Evolutionary conservation across 768 basidiomycete species (phyloP).

Genomic region (Trametes cingulata): DNA sequence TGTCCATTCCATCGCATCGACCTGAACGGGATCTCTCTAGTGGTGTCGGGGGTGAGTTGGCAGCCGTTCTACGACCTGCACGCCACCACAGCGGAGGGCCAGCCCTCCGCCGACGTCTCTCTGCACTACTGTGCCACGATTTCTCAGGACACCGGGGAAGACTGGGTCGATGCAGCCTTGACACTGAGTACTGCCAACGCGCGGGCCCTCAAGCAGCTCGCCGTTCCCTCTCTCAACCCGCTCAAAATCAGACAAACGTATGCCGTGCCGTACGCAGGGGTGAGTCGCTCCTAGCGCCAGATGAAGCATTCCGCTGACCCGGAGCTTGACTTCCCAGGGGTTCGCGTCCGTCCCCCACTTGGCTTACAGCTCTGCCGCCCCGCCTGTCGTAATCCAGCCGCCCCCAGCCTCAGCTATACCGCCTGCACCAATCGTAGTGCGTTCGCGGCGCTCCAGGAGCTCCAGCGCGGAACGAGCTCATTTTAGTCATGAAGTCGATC

Average conservation of each 20-base stretch:
- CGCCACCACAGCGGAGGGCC: conserved; percentile 45
- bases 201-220: conserved; percentile 35
- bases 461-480: too few relatives aligned
- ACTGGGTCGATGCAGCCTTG: conserved; percentile 53
- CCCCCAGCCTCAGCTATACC: too few relatives aligned
- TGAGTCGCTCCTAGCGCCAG: neutral
- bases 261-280: neutral
- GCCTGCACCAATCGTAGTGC: too few relatives aligned
- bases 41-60: conserved; percentile 54
- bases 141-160: conserved; percentile 58
- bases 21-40: conserved; percentile 30
- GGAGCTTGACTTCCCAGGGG: too few relatives aligned
- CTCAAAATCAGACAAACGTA: neutral
- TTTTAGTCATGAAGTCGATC: too few relatives aligned
- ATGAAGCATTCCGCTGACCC: too few relatives aligned
- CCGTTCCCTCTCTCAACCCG: neutral
- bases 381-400: too few relatives aligned
- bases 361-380: too few relatives aligned
- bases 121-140: conserved; percentile 59
- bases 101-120: conserved; percentile 44
- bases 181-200: conserved; percentile 52
- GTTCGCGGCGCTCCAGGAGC: too few relatives aligned
- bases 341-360: too few relatives aligned
- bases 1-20: neutral
- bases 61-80: conserved; percentile 59